These are phyloP conservation scores for Elsinoe ampelina DNA, from an alignment of 2,329 filamentous ascomycete genomes.

Conservation along the genomic window DNA sequence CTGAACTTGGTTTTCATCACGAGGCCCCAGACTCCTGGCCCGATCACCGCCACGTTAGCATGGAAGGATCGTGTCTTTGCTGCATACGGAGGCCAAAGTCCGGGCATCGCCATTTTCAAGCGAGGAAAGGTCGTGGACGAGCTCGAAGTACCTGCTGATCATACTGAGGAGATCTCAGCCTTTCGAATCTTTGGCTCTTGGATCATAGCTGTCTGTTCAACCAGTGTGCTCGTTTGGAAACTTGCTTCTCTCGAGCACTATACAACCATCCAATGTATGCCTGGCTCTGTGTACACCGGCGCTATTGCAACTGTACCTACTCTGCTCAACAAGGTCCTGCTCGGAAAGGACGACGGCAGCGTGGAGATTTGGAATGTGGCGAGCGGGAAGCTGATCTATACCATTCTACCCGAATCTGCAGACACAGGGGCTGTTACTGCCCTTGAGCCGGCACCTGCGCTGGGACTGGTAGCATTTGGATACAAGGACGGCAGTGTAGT, in stretches of 20 bases:
- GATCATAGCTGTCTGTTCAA: conserved; percentile 71
- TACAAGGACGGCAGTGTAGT: conserved; percentile 70
- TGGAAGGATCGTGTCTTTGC: conserved; percentile 83
- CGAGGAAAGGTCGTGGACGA: conserved; percentile 76
- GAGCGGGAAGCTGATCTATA: conserved; percentile 83
- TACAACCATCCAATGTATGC: conserved; percentile 61
- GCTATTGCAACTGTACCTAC: conserved; percentile 84
- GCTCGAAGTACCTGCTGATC: conserved; percentile 56
- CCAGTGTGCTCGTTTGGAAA: conserved; percentile 83
- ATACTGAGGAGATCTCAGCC: conserved; percentile 62
- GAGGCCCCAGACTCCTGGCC: conserved; percentile 73
- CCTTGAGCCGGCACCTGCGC: conserved; percentile 70
- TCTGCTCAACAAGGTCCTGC: conserved; percentile 91
- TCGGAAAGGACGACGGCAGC: conserved; percentile 75
- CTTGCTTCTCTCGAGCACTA: conserved; percentile 76
- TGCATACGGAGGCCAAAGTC: conserved; percentile 65
- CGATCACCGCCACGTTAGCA: conserved; percentile 77
- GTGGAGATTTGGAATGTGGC: conserved; percentile 98
- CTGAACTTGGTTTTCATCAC: conserved; percentile 91
- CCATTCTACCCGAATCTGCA: conserved; percentile 65
- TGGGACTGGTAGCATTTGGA: conserved; percentile 80
- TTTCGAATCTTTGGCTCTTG: conserved; percentile 81
- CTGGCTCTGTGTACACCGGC: conserved; percentile 58
- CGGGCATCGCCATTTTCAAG: conserved; percentile 83
- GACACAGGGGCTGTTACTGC: conserved; percentile 76